A percentile compares a stretch with the other conserved stretches of the same genome.
Conservation (phyloP, 352 stramenopile genomes). For the Globisporangium cylindrosporum region DNA sequence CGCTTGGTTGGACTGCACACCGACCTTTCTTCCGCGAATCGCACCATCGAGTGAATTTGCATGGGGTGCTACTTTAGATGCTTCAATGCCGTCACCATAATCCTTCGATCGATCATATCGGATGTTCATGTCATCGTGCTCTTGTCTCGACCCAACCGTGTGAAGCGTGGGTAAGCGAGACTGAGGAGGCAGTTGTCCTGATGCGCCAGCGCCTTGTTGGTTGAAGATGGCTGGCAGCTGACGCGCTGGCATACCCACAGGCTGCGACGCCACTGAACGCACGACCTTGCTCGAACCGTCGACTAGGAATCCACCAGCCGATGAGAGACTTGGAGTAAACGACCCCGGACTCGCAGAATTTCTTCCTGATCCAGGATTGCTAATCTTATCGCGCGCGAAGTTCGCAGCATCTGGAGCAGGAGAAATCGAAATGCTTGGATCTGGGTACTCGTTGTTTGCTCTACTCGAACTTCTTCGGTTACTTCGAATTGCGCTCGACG, state of each 20-base stretch:
- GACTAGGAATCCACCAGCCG: background rate
- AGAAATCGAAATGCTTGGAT: background rate
- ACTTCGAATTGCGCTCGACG: background rate
- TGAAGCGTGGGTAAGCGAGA: constrained; percentile 15
- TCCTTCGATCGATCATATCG: constrained; percentile 5
- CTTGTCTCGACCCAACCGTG: constrained; percentile 2
- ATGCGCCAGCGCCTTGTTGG: background rate
- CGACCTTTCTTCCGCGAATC: constrained; percentile 4
- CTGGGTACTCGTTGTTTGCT: constrained; percentile 13
- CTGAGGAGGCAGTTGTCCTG: constrained; percentile 2
- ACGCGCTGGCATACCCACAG: background rate
- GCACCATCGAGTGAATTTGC: constrained; percentile 3
- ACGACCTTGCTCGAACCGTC: background rate
- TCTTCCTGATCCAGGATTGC: constrained; percentile 1
- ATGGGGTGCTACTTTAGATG: background rate
- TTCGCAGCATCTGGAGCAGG: background rate
- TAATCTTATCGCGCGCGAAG: constrained; percentile 4
- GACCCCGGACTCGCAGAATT: constrained; percentile 7
- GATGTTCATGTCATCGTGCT: constrained; percentile 7
- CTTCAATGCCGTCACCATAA: constrained; percentile 4
- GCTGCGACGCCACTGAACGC: background rate
- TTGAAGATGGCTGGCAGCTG: constrained; percentile 7
- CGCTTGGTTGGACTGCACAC: background rate
- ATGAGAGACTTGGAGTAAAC: background rate
- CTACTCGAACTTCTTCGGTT: constrained; percentile 6